Percentiles rank a stretch among this genome's conserved stretches.
phyloP scores from a whole-genome alignment of 805 yeast genomes.

The Candida andamanensis region DNA sequence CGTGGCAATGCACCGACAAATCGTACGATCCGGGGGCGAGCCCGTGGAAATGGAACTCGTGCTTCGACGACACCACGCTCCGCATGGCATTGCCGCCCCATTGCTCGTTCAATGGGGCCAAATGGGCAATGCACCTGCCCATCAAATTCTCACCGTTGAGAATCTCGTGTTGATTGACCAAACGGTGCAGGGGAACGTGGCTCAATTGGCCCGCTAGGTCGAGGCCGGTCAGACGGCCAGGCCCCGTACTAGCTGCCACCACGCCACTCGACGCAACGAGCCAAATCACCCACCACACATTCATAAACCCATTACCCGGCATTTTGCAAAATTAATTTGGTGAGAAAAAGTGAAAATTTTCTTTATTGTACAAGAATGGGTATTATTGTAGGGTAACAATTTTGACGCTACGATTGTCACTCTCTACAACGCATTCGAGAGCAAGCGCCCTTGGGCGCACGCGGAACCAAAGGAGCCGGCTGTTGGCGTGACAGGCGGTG shows the following conservation, averaged over 20 bases:
- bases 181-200: constrained; percentile 5
- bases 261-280: too few species aligned
- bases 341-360: too few species aligned
- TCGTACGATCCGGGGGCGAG: too few species aligned
- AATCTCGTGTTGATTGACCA: constrained; percentile 11
- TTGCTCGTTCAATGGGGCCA: constrained; percentile 6
- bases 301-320: too few species aligned
- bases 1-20: constrained; percentile 30
- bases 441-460: too few species aligned
- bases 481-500: too few species aligned
- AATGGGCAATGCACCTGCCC: constrained; percentile 23
- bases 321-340: too few species aligned
- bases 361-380: constrained; percentile 34
- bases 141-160: constrained; percentile 34
- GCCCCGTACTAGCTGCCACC: too few species aligned
- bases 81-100: background rate
- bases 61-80: constrained; percentile 21
- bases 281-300: too few species aligned
- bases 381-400: constrained; percentile 47
- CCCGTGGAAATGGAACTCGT: constrained; percentile 21
- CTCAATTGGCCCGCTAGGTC: background rate
- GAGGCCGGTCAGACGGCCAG: too few species aligned
- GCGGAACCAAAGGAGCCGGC: too few species aligned
- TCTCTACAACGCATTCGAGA: constrained; percentile 49
- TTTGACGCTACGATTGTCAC: constrained; percentile 32